Base-by-base conservation (phyloP, 2,329 filamentous ascomycete species). In the Trichoderma afroharzianum region DNA sequence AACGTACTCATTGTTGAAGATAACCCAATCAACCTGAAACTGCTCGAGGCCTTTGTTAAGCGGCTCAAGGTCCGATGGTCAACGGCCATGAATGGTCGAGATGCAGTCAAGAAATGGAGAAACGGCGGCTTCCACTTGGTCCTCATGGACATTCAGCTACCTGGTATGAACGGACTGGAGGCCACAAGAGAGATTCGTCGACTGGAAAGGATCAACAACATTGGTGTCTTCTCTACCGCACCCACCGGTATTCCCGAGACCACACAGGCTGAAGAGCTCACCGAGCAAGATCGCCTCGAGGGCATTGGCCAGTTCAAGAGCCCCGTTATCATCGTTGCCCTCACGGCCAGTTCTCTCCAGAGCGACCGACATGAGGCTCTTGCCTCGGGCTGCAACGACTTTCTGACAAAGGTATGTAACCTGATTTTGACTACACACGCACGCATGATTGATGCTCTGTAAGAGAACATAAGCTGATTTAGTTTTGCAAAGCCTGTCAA, bases 1-100 rank as follows among this genome's bases (percentile, higher is more conserved):
- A 98, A 97, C 76, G 95, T 98, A 8, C 86, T 99, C 57, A 97
- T 99, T 73, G 96, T 99, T 15, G 96, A 99, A 83, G 96, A 99
- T 83, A 99, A 99, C 81, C 94, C 96, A 74, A 98, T 99, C 86
- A 99, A 98, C 79, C 85, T 98, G 75, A 93, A 94, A 78, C 90
- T 99, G 11, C 85, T 99, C 43, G 95, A 98, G 79, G 94, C 95
- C 1, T 97, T 99, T 78, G 95, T 98, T 86, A 97, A 98, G 83
- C 88, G 94, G 63, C 86, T 99, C 63, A 98, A 97, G 79, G 96
- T 99, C 7, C 90, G 96, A 39, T 98, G 95, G 94, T 92, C 96
- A 81, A 97, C 94, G n/a, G 96, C 96, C 47, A 94, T 97, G 87
- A 97, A 98, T 80, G 96, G 96, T 28, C 90, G 91, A 74, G 95